Evolutionary conservation across 192 early-diverging fungal species (phyloP).

Genomic region (Backusella luteola): DNA sequence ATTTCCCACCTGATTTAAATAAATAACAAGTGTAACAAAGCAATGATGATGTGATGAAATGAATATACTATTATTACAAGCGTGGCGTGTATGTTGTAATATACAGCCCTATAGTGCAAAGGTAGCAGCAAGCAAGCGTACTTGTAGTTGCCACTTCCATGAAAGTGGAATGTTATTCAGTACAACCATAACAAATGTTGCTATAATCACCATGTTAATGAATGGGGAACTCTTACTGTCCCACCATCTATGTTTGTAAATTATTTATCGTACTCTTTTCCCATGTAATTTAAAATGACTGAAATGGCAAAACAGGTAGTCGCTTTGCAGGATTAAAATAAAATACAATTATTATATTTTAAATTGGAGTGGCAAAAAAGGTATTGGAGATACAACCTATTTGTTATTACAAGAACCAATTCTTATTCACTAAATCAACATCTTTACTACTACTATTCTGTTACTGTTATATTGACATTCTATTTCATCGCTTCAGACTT

Average conservation of each 20-base stretch:
- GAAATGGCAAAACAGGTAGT: not conserved
- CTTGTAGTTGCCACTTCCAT: too few relatives aligned
- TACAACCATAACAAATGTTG: not conserved
- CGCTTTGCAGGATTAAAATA: not conserved
- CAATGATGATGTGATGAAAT: too few relatives aligned
- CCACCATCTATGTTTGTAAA: too few relatives aligned
- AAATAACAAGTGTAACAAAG: not conserved
- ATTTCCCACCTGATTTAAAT: slow-evolving; percentile 3
- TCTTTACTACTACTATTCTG: too few relatives aligned
- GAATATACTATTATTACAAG: not conserved
- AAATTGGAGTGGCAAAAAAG: not conserved
- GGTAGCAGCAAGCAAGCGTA: too few relatives aligned
- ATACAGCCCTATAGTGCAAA: too few relatives aligned
- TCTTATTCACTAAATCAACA: not conserved
- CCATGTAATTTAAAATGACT: not conserved
- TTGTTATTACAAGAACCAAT: not conserved
- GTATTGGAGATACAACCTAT: not conserved
- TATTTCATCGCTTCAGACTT: not conserved
- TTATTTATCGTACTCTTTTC: not conserved
- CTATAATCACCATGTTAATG: not conserved
- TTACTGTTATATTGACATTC: not conserved
- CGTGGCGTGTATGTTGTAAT: too few relatives aligned
- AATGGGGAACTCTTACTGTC: not conserved
- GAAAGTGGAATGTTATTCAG: not conserved
- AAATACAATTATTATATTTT: not conserved